Conservation (phyloP, 2,329 filamentous ascomycete species). For the Pyrenochaeta sp. region DNA sequence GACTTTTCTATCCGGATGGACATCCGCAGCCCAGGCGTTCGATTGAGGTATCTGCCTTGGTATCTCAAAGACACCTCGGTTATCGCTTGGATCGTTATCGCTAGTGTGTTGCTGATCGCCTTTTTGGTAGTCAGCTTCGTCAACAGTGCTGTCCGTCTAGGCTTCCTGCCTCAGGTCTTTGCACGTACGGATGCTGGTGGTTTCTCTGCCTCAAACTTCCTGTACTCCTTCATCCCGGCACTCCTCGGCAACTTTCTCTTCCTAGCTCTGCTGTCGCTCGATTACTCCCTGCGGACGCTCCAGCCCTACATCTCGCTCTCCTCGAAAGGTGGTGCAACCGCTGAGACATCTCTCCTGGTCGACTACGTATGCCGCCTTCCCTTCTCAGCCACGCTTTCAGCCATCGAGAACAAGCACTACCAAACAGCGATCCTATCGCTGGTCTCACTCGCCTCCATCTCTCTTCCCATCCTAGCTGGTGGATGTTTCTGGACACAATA, state of each 20-base stretch:
- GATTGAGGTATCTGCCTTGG: slow-evolving; percentile 78
- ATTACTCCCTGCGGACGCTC: slow-evolving; percentile 70
- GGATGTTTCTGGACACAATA: slow-evolving; percentile 79
- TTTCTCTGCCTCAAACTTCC: slow-evolving; percentile 87
- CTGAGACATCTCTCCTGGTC: slow-evolving; percentile 70
- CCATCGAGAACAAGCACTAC: slow-evolving; percentile 69
- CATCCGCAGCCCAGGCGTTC: slow-evolving; percentile 61
- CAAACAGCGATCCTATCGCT: slow-evolving; percentile 70
- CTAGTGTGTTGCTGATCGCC: slow-evolving; percentile 50
- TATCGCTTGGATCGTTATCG: slow-evolving; percentile 66
- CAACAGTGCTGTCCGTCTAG: slow-evolving; percentile 69
- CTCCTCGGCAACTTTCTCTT: slow-evolving; percentile 73
- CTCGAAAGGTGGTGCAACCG: slow-evolving; percentile 65
- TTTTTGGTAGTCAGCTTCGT: slow-evolving; percentile 82
- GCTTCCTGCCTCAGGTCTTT: slow-evolving; percentile 75
- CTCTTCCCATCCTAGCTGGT: slow-evolving; percentile 73
- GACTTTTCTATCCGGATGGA: slow-evolving; percentile 59
- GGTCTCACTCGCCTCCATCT: slow-evolving; percentile 65
- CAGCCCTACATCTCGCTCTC: slow-evolving; percentile 74
- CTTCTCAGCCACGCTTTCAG: slow-evolving; percentile 65
- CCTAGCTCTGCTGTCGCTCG: slow-evolving; percentile 72
- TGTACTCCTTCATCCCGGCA: slow-evolving; percentile 80
- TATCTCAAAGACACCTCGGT: slow-evolving; percentile 73
- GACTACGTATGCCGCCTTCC: slow-evolving; percentile 76
- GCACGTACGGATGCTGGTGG: slow-evolving; percentile 67